Percentiles rank a stretch among this genome's conserved stretches.
Conservation (phyloP, 2,329 filamentous ascomycete species). For the Blumeria hordei region DNA sequence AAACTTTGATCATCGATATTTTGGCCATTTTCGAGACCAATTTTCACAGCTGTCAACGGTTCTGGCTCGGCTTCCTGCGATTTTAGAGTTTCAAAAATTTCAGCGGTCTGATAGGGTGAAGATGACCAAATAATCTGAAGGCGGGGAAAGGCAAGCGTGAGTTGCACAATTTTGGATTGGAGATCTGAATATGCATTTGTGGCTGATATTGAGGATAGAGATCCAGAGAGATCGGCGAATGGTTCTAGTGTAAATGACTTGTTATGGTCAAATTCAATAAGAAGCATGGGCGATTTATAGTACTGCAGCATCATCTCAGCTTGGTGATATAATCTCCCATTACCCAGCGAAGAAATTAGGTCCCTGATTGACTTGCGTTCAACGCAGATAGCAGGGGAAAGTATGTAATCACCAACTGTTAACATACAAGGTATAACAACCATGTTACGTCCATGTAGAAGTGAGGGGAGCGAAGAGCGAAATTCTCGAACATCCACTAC, state of each 20-base stretch:
- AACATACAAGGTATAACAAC: constrained; percentile 83
- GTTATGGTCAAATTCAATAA: constrained; percentile 95
- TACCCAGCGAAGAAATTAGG: constrained; percentile 73
- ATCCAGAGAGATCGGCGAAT: constrained; percentile 41
- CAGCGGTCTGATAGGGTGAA: constrained; percentile 83
- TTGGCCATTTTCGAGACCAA: constrained; percentile 46
- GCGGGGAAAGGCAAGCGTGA: constrained; percentile 76
- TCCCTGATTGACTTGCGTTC: constrained; percentile 88
- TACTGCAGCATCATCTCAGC: constrained; percentile 84
- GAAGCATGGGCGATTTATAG: constrained; percentile 70
- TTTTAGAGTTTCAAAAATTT: constrained; percentile 90
- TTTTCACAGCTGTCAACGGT: constrained; percentile 60
- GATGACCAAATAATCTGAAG: constrained; percentile 86
- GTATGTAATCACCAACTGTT: constrained; percentile 87
- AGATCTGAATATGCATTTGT: constrained; percentile 44
- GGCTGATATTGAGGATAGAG: constrained; percentile 35
- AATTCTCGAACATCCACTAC: constrained; percentile 95
- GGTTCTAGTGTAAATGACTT: constrained; percentile 90
- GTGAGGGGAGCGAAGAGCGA: constrained; percentile 69
- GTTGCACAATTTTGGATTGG: constrained; percentile 73
- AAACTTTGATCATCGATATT: constrained; percentile 46
- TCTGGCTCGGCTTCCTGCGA: constrained; percentile 76
- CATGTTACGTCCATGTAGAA: constrained; percentile 74
- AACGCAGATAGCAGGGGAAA: constrained; percentile 75
- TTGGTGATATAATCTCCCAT: constrained; percentile 79